These are phyloP conservation scores for Melocanna baccifera DNA, from an alignment of 176 grass and related monocot genomes.

Conservation along the genomic window DNA sequence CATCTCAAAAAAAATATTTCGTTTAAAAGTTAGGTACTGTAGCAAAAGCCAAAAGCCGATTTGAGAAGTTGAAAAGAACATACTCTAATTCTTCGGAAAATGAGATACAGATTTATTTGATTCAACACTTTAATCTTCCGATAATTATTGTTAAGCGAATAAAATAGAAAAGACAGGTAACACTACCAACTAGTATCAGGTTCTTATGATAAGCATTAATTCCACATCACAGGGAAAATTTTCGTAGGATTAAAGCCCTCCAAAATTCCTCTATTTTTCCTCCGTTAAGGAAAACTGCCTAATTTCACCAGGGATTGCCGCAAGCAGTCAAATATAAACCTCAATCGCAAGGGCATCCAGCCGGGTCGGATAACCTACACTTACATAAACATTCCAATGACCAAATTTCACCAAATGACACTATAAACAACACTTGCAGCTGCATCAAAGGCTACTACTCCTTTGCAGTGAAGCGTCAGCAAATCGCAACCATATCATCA, in stretches of 20 bases:
- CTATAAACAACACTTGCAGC: background rate
- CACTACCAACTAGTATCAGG: background rate
- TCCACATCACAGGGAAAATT: background rate
- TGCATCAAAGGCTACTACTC: background rate
- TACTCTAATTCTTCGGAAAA: background rate
- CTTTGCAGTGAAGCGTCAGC: background rate
- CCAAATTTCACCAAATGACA: background rate
- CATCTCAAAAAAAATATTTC: no score
- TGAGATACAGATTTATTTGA: background rate
- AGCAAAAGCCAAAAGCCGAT: no score
- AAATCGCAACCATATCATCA: background rate
- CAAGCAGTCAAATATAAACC: background rate
- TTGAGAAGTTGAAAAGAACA: no score
- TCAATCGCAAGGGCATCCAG: background rate
- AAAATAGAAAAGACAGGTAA: background rate
- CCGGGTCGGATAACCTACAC: background rate
- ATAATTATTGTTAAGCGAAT: background rate
- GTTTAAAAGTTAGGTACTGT: no score
- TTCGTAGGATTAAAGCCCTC: background rate
- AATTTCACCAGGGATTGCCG: background rate
- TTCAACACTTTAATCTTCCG: background rate
- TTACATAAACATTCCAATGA: background rate
- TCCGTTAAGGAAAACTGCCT: background rate
- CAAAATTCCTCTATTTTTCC: background rate
- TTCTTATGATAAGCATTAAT: background rate